Percentiles rank a stretch among this genome's conserved stretches.
Evolutionary conservation across 331 rosid genomes (phyloP).

Genomic region (Quercus lobata): DNA sequence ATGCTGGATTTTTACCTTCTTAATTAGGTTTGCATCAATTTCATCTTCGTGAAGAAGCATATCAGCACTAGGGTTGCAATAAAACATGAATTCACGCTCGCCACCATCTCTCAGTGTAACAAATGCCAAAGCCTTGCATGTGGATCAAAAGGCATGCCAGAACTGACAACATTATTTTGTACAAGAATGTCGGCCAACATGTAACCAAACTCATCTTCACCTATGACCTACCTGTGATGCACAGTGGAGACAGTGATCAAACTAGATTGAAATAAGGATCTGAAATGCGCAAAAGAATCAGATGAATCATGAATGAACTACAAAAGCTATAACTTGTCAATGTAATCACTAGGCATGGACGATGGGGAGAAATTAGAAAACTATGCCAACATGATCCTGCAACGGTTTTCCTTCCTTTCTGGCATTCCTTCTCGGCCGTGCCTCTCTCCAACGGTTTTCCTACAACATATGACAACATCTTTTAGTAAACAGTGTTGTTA

Average conservation of each 20-base stretch:
- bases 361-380: not conserved
- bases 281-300: not conserved
- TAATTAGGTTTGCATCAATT: slow-evolving; percentile 18
- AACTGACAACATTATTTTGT: slow-evolving; percentile 36
- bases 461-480: too few relatives aligned
- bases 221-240: slow-evolving; percentile 21
- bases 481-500: too few relatives aligned
- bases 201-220: slow-evolving; percentile 39
- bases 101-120: slow-evolving; percentile 17
- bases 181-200: slow-evolving; percentile 28
- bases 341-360: not conserved
- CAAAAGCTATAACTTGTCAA: not conserved
- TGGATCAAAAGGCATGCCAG: slow-evolving; percentile 27
- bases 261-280: not conserved
- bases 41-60: slow-evolving; percentile 20
- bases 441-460: too few relatives aligned
- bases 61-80: slow-evolving; percentile 12
- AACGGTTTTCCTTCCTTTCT: too few relatives aligned
- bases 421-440: too few relatives aligned
- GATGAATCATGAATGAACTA: not conserved
- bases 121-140: slow-evolving; percentile 29
- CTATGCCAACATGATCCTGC: not conserved
- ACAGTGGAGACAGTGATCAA: slow-evolving; percentile 20
- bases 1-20: slow-evolving; percentile 13
- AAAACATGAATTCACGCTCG: slow-evolving; percentile 28